Base-by-base conservation (phyloP, 2,329 filamentous ascomycete genomes). In the Lecanosticta acicola region DNA sequence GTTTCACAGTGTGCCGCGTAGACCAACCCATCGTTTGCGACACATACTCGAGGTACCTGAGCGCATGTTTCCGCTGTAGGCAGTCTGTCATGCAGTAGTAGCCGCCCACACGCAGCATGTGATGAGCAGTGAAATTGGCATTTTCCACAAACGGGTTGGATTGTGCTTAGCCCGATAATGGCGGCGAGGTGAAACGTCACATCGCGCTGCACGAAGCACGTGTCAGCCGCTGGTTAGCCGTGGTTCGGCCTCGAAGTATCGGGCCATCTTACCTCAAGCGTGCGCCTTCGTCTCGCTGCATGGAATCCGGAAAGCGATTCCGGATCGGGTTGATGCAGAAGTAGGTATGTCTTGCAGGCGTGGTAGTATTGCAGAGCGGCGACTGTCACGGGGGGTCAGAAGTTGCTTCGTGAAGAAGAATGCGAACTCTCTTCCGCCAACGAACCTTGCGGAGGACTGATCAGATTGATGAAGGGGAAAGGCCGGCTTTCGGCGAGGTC, bases 331-430 rank as follows among this genome's bases (percentile, higher is more conserved):
- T 46, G 44, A 35, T 54, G 44, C 14, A 54, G 45, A 3, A 46
- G 41, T 2, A 58, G 46, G 3, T 65, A 54, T 20, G 64, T 60
- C 39, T 62, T 63, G 11, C 63, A 60, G 18, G 64, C 57, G 39
- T 67, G 59, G 33, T 62, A 67, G 43, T 66, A 66, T 43, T 66
- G 64, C 5, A 66, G 36, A 8, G 65, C 64, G 37, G 65, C 55
- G n/a, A 66, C 65, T 58, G 17, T 2, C 11, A 3, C 21, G 8
- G 3, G 32, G 17, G n/a, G n/a, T n/a, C n/a, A n/a, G n/a, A n/a
- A n/a, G n/a, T 37, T 38, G 36, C 7, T 19, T 20, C 29, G 21
- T 17, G n/a, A 32, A 38, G 11, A 18, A 20, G n/a, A n/a, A n/a
- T n/a, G n/a, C n/a, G n/a, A n/a, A n/a, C n/a, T n/a, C n/a, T n/a